These are phyloP conservation scores for Eurotiales sp. DNA, from an alignment of 2,329 filamentous ascomycete genomes.

Conservation along the genomic window DNA sequence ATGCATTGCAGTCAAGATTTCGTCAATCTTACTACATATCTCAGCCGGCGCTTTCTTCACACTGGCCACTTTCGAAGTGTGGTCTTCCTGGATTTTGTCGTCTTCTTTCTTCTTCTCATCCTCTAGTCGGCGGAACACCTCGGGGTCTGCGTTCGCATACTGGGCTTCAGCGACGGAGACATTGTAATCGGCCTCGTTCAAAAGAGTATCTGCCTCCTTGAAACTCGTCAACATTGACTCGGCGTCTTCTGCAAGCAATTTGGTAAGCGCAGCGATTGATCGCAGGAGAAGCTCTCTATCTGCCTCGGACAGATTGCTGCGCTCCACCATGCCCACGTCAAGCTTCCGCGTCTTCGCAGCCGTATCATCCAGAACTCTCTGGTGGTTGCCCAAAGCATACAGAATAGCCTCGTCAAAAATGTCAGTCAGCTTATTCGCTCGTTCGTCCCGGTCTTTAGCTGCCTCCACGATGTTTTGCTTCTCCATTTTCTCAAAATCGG, in stretches of 20 bases:
- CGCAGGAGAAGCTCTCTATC: conserved; percentile 38
- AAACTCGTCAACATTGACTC: conserved; percentile 46
- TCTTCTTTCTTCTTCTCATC: conserved; percentile 49
- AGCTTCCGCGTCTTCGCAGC: conserved; percentile 40
- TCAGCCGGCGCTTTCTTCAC: conserved; percentile 38
- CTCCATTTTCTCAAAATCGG: conserved; percentile 50
- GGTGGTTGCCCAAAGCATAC: conserved; percentile 49
- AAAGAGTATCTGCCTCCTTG: conserved; percentile 45
- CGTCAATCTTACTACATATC: conserved; percentile 34
- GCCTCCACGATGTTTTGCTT: conserved; percentile 48
- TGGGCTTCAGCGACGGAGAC: conserved; percentile 53
- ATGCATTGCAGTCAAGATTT: conserved; percentile 35
- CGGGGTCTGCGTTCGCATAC: conserved; percentile 40
- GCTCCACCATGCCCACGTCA: conserved; percentile 28
- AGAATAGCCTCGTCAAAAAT: conserved; percentile 50
- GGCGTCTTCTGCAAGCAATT: conserved; percentile 40
- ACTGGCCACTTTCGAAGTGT: conserved; percentile 38
- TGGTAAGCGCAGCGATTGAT: conserved; percentile 35
- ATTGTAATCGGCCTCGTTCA: conserved; percentile 52
- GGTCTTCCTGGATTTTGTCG: conserved; percentile 41
- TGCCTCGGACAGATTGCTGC: conserved; percentile 30
- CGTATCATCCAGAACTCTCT: conserved; percentile 49
- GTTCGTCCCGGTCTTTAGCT: conserved; percentile 46
- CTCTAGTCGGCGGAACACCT: conserved; percentile 41
- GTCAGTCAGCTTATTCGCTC: conserved; percentile 49